A percentile compares a stretch with the other conserved stretches of the same genome.
Conservation (phyloP, 805 yeast genomes). For the Schwanniomyces occidentalis region DNA sequence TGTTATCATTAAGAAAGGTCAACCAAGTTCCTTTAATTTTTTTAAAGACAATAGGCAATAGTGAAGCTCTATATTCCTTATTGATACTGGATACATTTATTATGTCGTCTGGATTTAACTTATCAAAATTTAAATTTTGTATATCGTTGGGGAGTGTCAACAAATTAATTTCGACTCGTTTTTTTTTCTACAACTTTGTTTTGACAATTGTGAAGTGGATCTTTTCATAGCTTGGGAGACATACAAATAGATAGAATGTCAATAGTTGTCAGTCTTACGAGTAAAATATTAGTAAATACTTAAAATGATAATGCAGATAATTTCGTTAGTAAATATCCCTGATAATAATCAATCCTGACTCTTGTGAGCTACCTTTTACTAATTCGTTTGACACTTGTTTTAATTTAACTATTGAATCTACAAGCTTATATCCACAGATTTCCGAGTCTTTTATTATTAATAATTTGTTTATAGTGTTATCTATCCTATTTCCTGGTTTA, state of each 20-base stretch:
- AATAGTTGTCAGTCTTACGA: too few species aligned
- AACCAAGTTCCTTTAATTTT: constrained; percentile 7
- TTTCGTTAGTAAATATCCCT: constrained; percentile 4
- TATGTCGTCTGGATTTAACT: constrained; percentile 2
- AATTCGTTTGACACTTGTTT: constrained; percentile 14
- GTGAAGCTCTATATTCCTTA: constrained; percentile 3
- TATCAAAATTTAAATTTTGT: constrained; percentile 5
- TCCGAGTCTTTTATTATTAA: not conserved
- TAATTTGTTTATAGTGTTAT: not conserved
- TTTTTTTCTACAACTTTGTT: too few species aligned
- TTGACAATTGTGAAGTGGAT: too few species aligned
- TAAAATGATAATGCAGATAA: constrained; percentile 3
- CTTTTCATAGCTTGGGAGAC: too few species aligned
- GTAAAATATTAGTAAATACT: not conserved
- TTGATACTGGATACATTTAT: constrained; percentile 3
- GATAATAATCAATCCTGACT: constrained; percentile 20
- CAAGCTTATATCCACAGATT: too few species aligned
- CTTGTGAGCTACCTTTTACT: constrained; percentile 27
- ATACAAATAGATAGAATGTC: too few species aligned
- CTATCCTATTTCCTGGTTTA: constrained; percentile 6
- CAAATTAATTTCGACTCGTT: constrained; percentile 1
- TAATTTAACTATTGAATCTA: constrained; percentile 6
- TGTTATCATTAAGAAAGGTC: constrained; percentile 4
- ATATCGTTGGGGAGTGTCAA: constrained; percentile 6
- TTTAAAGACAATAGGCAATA: constrained; percentile 3